phyloP scores from a whole-genome alignment of 176 grass and related monocot genomes.

The Tillandsia leiboldiana region DNA sequence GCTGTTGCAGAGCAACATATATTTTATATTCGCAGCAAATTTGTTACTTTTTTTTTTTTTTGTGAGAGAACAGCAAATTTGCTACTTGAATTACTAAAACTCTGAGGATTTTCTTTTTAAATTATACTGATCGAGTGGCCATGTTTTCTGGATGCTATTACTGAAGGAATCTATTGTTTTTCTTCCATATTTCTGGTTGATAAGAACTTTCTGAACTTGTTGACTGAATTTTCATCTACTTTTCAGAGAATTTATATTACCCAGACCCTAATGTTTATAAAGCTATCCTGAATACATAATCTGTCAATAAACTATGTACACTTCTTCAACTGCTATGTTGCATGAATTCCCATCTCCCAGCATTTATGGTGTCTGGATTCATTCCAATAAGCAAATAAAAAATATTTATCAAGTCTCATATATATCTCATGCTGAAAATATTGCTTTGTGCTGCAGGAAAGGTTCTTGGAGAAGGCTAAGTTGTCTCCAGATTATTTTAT shows the following conservation, averaged over 20 bases:
- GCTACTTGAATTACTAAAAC: no score
- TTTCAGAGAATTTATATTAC: no score
- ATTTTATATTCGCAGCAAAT: conserved; percentile 8
- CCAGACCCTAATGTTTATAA: no score
- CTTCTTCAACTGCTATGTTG: no score
- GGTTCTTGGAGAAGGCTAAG: conserved; percentile 82
- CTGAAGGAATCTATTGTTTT: no score
- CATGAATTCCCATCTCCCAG: background rate
- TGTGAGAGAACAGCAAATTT: no score
- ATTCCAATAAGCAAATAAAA: background rate
- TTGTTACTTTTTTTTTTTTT: conserved; percentile 3
- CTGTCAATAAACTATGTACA: no score
- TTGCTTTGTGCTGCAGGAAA: conserved; percentile 51
- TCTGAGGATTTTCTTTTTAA: background rate
- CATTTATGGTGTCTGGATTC: background rate
- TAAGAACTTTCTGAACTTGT: no score
- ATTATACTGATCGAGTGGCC: background rate
- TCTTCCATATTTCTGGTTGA: no score
- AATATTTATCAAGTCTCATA: background rate
- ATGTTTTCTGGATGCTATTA: background rate
- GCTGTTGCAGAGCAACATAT: background rate
- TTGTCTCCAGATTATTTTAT: conserved; percentile 96
- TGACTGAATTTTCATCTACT: no score
- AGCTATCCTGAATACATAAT: no score
- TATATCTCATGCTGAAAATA: background rate